Evolutionary conservation across 257 asterid species (phyloP).

Genomic region (Nicotiana benthamiana): DNA sequence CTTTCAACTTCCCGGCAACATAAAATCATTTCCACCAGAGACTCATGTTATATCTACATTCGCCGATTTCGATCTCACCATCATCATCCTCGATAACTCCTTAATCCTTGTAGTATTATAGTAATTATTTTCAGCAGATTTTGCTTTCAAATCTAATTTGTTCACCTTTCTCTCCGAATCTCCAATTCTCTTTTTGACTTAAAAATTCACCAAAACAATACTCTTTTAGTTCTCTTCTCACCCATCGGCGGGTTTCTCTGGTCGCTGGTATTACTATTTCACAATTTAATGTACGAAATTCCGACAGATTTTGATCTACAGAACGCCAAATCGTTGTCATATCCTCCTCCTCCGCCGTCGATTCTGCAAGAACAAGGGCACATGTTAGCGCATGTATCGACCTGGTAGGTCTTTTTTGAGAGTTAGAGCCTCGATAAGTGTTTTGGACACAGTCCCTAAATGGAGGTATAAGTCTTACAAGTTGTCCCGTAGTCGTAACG

Average conservation of each 20-base stretch:
- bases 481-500: too few relatives aligned
- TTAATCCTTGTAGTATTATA: slow-evolving; percentile 28
- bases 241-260: not conserved
- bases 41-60: slow-evolving; percentile 22
- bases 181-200: slow-evolving; percentile 24
- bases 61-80: slow-evolving; percentile 59
- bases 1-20: slow-evolving; percentile 18
- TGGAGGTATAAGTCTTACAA: too few relatives aligned
- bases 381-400: slow-evolving; percentile 25
- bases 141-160: not conserved
- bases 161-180: not conserved
- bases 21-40: slow-evolving; percentile 7
- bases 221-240: slow-evolving; percentile 19
- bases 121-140: not conserved
- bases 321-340: slow-evolving; percentile 25
- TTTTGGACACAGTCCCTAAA: too few relatives aligned
- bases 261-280: not conserved
- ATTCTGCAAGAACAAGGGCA: slow-evolving; percentile 48
- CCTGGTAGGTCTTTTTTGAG: too few relatives aligned
- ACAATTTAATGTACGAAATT: slow-evolving; percentile 41
- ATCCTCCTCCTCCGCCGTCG: not conserved
- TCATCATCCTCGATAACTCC: slow-evolving; percentile 45
- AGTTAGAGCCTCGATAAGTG: too few relatives aligned
- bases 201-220: slow-evolving; percentile 31
- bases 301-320: slow-evolving; percentile 68